Evolutionary conservation across 2,329 filamentous ascomycete genomes (phyloP), one percentile per base, ranked within the genome.

Genomic region (Hirsutella minnesotensis): DNA sequence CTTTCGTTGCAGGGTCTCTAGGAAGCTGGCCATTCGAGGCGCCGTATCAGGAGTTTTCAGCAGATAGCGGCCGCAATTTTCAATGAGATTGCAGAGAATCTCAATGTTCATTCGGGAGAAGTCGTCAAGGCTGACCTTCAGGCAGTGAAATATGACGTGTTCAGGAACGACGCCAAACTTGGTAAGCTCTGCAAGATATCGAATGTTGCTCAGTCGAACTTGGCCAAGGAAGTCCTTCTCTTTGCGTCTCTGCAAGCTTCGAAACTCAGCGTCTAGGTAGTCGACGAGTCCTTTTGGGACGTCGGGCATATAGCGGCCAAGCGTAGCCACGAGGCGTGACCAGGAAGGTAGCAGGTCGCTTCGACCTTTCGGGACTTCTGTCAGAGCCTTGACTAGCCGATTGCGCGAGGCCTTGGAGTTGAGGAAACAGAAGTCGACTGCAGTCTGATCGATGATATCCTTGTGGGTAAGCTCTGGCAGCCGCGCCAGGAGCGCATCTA

Each of bases 51-150:
- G 82, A 52, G 92, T 96, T 40, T 90, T 86, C 45, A 98, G 73
- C 19, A 98, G 70, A 62, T 95, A 98, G 16, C 92, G 80, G 36
- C 92, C 92, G 56, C 94, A 98, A 50, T 96, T 96, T 61, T 98
- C 92, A 19, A 98, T 73, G 22, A 98, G 71, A 56, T 94, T 94
- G 56, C 89, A 94, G 49, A 98, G 90, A 53, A 98, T 95, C 61
- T 98, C 94, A 49, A 98, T 95, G 56, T 98, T 98, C 85, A 95
- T 95, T 47, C 90, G 79, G 3, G 92, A 95, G 57, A 98, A 98
- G 56, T 98, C 92, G 55, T 98, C 92, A 22, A 98, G 68, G 52
- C 90, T 94, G 60, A 98, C 90, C 62, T 95, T 98, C 53, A 98
- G 78, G 58, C 92, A 98, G 58, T 98, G 92, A 58, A 98, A 98